A percentile compares a stretch with the other conserved stretches of the same genome.
These are phyloP conservation scores for Aureobasidium sp. DNA, from an alignment of 2,329 filamentous ascomycete genomes.

Conservation along the genomic window DNA sequence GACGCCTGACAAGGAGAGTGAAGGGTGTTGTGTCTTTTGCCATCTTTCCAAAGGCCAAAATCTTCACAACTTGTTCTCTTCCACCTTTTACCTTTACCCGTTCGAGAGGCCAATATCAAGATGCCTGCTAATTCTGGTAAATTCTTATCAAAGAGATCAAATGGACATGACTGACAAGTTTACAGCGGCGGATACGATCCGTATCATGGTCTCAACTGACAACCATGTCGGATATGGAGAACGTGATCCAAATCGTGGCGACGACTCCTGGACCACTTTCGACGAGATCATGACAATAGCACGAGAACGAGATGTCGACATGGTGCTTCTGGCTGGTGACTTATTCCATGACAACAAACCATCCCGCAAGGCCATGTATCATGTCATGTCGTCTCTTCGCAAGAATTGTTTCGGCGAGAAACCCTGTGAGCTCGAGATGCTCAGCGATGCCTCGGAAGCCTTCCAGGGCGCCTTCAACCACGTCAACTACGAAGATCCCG, in stretches of 20 bases:
- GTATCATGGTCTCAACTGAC: slow-evolving; percentile 87
- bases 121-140: slow-evolving; percentile 10
- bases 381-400: slow-evolving; percentile 90
- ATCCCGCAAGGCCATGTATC: slow-evolving; percentile 88
- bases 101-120: not conserved
- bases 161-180: not conserved
- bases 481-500: slow-evolving; percentile 94
- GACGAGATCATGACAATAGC: slow-evolving; percentile 91
- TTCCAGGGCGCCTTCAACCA: slow-evolving; percentile 84
- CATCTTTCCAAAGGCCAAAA: not conserved
- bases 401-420: slow-evolving; percentile 94
- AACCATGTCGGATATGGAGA: slow-evolving; percentile 98
- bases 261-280: slow-evolving; percentile 95
- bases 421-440: slow-evolving; percentile 87
- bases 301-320: slow-evolving; percentile 83
- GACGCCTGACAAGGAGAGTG: not conserved
- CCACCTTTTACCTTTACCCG: not conserved
- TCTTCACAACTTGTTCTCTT: not conserved
- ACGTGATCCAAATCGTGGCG: slow-evolving; percentile 84
- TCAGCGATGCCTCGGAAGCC: slow-evolving; percentile 85
- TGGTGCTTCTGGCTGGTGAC: slow-evolving; percentile 91
- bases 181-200: slow-evolving; percentile 70
- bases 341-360: slow-evolving; percentile 98
- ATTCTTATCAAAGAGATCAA: not conserved
- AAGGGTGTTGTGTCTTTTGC: not conserved